Conservation (phyloP, 2,329 filamentous ascomycete species). For the Atkinsonella texensis region DNA sequence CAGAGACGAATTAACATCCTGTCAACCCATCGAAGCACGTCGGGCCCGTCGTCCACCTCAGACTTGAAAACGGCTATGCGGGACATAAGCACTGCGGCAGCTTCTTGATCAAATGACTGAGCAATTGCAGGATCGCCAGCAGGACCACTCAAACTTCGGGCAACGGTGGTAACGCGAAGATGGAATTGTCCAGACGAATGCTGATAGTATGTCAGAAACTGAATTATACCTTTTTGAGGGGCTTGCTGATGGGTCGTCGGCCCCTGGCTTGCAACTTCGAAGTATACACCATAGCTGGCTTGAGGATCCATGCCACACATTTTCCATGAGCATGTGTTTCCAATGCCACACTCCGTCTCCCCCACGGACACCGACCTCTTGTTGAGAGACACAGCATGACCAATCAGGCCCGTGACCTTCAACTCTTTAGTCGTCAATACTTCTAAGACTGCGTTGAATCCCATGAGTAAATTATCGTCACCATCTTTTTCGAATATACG, state of each 20-base stretch:
- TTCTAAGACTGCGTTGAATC: conserved; percentile 92
- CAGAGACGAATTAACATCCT: conserved; percentile 96
- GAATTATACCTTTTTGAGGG: conserved; percentile 88
- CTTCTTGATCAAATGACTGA: conserved; percentile 96
- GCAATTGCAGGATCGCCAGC: conserved; percentile 90
- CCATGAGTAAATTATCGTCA: conserved; percentile 91
- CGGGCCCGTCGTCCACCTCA: conserved; percentile 95
- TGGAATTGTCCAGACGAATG: conserved; percentile 95
- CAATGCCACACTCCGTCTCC: conserved; percentile 95
- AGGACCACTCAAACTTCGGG: conserved; percentile 81
- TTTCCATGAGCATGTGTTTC: conserved; percentile 98
- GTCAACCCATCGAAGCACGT: conserved; percentile 95
- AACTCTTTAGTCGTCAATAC: conserved; percentile 95
- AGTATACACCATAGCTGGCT: conserved; percentile 91
- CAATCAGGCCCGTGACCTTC: conserved; percentile 94
- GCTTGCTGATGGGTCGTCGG: conserved; percentile 77
- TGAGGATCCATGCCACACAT: conserved; percentile 97
- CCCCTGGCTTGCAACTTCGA: conserved; percentile 91
- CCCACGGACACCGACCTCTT: conserved; percentile 97
- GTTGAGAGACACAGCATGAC: conserved; percentile 91
- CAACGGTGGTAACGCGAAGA: conserved; percentile 87
- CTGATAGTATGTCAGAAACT: conserved; percentile 98
- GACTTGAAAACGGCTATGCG: conserved; percentile 98
- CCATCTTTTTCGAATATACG: conserved; percentile 95
- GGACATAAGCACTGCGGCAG: conserved; percentile 96